Evolutionary conservation across 2,329 filamentous ascomycete genomes (phyloP), one percentile per base, ranked within the genome.

Genomic region (Alternaria tenuissima): DNA sequence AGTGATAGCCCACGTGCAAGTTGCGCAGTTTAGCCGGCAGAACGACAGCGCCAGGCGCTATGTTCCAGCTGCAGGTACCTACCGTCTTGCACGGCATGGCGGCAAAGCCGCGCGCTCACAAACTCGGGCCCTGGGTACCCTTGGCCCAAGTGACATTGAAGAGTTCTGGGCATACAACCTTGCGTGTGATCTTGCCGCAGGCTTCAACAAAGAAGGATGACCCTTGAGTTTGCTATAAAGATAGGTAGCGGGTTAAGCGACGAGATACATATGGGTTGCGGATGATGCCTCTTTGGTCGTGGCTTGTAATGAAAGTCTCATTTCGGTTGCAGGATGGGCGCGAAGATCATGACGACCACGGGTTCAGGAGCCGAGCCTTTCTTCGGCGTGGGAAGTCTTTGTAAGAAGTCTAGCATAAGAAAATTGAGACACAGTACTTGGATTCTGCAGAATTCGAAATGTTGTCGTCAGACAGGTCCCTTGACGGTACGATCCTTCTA

Each of bases 271-370:
- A 36, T 32, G 30, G 22, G 30, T 36, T 61, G 42, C 49, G 52
- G 20, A 44, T 48, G 59, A 55, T 66, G 56, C 66, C 55, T 48
- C 18, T 59, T 62, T 48, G 52, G 66, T 59, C 57, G 52, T 54
- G 56, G 36, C 30, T 41, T 57, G 52, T 55, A 57, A 55, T 41
- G 30, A 52, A 56, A 54, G 36, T 60, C 57, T 64, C 60, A 71
- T 74, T 63, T 69, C 64, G 65, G 66, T 47, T 66, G 60, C 61
- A 61, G 62, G 58, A 66, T 63, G 62, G 59, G 57, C 60, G 55
- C 64, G 69, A 57, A 63, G 68, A 71, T 72, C 65, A 57, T 61
- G 63, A 61, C 59, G 26, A 42, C 49, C 57, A 52, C 63, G 55
- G 58, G 32, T 22, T 42, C 16, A 60, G 30, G 30, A 53, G 41